Percentiles rank a stretch among this genome's conserved stretches.
phyloP scores from a whole-genome alignment of 306 rosid genomes.

The Vigna mungo region DNA sequence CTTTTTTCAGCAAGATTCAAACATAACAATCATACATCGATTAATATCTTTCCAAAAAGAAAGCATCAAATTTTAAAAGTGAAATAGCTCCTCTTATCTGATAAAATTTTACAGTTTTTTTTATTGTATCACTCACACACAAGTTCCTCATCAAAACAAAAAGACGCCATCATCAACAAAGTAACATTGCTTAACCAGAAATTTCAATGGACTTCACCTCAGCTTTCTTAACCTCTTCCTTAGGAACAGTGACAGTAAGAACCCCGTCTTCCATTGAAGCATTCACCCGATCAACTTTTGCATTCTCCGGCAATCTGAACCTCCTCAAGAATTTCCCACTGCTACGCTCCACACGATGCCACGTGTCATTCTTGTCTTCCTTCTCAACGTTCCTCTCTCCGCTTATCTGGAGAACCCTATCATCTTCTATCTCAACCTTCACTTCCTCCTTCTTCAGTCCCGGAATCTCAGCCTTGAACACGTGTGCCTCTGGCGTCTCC shows the following conservation, averaged over 20 bases:
- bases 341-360: conserved; percentile 53
- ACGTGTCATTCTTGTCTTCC: conserved; percentile 49
- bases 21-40: too few species aligned
- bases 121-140: too few species aligned
- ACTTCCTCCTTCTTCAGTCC: conserved; percentile 53
- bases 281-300: conserved; percentile 34
- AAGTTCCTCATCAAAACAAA: too few species aligned
- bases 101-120: too few species aligned
- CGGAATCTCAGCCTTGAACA: conserved; percentile 51
- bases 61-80: too few species aligned
- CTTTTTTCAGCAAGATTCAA: too few species aligned
- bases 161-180: too few species aligned
- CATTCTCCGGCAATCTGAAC: conserved; percentile 50
- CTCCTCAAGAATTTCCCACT: conserved; percentile 47
- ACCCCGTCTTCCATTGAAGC: conserved; percentile 54
- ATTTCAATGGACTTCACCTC: conserved; percentile 47
- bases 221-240: conserved; percentile 43
- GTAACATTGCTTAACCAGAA: conserved; percentile 21
- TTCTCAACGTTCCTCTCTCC: conserved; percentile 51
- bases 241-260: conserved; percentile 52
- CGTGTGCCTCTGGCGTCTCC: conserved; percentile 52
- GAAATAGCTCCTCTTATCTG: too few species aligned
- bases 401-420: conserved; percentile 50
- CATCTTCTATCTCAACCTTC: conserved; percentile 29
- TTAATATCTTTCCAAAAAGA: too few species aligned